Percentiles rank a stretch among this genome's conserved stretches.
phyloP scores from a whole-genome alignment of 2,329 filamentous ascomycete species.

The Lachnellula subtilissima region DNA sequence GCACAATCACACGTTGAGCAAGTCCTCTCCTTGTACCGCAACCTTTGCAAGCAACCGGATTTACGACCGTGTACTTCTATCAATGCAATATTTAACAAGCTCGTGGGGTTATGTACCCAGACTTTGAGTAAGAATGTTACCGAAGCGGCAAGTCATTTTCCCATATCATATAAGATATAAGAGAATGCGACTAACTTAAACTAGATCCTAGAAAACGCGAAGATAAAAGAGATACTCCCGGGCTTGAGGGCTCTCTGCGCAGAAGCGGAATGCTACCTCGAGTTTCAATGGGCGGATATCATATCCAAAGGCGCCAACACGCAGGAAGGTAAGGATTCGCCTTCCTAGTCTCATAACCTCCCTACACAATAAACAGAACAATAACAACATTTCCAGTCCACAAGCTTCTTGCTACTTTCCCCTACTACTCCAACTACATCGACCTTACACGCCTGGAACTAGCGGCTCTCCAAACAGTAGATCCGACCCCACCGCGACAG shows the following conservation, averaged over 20 bases:
- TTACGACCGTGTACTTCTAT: conserved; percentile 32
- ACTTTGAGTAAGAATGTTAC: conserved; percentile 24
- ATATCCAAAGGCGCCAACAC: conserved; percentile 25
- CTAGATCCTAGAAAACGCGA: conserved; percentile 34
- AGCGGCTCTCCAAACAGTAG: conserved; percentile 36
- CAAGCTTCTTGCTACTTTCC: conserved; percentile 36
- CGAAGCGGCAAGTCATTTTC: conserved; percentile 16
- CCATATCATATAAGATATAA: not conserved
- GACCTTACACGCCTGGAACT: conserved; percentile 45
- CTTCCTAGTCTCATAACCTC: not conserved
- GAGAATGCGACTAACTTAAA: not conserved
- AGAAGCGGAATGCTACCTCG: conserved; percentile 41
- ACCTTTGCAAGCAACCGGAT: conserved; percentile 4
- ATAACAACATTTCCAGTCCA: conserved; percentile 7
- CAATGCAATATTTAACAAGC: conserved; percentile 33
- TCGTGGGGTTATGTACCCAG: conserved; percentile 35
- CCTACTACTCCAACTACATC: conserved; percentile 46
- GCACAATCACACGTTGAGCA: not conserved
- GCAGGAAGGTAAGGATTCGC: conserved; percentile 15
- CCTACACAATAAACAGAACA: not conserved
- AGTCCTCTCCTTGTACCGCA: conserved; percentile 2
- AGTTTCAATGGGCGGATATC: conserved; percentile 39
- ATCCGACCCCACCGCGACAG: conserved; percentile 25
- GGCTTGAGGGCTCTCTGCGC: conserved; percentile 40
- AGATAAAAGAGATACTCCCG: conserved; percentile 32